Evolutionary conservation across 306 rosid species (phyloP).

Genomic region (Lupinus albus): DNA sequence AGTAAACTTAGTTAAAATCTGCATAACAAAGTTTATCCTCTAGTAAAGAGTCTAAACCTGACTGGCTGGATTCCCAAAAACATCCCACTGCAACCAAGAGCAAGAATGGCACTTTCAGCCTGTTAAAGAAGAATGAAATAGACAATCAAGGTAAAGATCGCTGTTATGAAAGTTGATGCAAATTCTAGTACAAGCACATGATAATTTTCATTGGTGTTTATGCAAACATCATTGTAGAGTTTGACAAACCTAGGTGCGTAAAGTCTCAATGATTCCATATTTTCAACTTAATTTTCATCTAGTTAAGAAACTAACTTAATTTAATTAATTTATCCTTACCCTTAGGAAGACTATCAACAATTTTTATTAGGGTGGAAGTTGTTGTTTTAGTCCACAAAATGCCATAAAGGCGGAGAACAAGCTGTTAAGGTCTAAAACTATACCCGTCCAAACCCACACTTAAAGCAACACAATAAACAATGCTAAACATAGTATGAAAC

Average conservation of each 20-base stretch:
- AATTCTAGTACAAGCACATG: neutral
- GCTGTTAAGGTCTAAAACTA: neutral
- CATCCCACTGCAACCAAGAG: slow-evolving; percentile 92
- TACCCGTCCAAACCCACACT: neutral
- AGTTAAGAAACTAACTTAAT: neutral
- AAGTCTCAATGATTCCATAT: neutral
- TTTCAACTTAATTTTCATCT: neutral
- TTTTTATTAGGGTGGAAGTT: neutral
- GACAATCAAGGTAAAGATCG: slow-evolving; percentile 10
- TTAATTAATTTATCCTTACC: neutral
- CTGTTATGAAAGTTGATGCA: slow-evolving; percentile 20
- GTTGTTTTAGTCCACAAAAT: neutral
- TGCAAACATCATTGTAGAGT: neutral
- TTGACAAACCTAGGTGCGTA: neutral
- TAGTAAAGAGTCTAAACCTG: slow-evolving; percentile 54
- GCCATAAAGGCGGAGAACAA: neutral
- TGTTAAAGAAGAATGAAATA: slow-evolving; percentile 46
- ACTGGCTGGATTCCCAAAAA: slow-evolving; percentile 83
- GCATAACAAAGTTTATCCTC: slow-evolving; percentile 10
- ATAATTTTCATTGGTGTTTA: neutral
- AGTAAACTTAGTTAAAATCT: slow-evolving; percentile 2
- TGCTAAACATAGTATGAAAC: neutral
- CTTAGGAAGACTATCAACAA: slow-evolving; percentile 9
- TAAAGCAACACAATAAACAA: neutral
- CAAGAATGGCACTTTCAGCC: slow-evolving; percentile 97